Base-by-base conservation (phyloP, 306 rosid genomes). In the Prunus padus region DNA sequence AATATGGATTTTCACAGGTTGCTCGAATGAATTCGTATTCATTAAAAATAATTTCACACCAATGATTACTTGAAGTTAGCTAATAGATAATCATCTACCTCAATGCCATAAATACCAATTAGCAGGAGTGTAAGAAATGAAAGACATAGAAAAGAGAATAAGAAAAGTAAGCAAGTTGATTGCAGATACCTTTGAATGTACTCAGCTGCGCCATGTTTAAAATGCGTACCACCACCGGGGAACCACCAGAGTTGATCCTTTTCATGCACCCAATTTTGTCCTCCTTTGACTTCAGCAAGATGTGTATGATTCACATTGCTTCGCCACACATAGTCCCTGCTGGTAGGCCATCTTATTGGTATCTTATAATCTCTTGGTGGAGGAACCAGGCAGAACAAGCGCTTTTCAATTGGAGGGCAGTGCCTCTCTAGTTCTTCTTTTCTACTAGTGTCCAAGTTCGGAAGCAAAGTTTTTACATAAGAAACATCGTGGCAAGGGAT, bases 151-250 rank as follows among this genome's bases (percentile, higher is more conserved):
- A 13, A 55, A 11, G 65, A 31, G 70, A 59, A 61, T 5, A 80
- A 18, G 54, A 13, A 6, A 54, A 42, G 31, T 7, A 82, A 78
- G 70, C 25, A 60, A 76, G 28, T 25, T 13, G 71, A 61, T 20
- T 19, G 44, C 30, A 47, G 70, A 10, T 85, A 90, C 98, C 98
- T 90, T 69, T 89, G 85, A 63, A 92, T 95, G 82, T 95, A 95
- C 76, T 92, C 97, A 11, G 96, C 47, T 31, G 99, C 97, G 18
- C 99, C 97, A 55, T 90, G 86, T 87, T 95, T 95, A 86, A 95
- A 95, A 86, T 95, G 99, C 69, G 97, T 92, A 81, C 99, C 97
- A 55, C 99, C 99, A 45, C 98, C 98, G 1, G 98, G 98, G 86
- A 95, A 95, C 97, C 96, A 92, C 97, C 99, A 89, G 14, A 92